These are phyloP conservation scores for Sugiyamaella floridensis DNA, from an alignment of 805 yeast species.

Conservation along the genomic window DNA sequence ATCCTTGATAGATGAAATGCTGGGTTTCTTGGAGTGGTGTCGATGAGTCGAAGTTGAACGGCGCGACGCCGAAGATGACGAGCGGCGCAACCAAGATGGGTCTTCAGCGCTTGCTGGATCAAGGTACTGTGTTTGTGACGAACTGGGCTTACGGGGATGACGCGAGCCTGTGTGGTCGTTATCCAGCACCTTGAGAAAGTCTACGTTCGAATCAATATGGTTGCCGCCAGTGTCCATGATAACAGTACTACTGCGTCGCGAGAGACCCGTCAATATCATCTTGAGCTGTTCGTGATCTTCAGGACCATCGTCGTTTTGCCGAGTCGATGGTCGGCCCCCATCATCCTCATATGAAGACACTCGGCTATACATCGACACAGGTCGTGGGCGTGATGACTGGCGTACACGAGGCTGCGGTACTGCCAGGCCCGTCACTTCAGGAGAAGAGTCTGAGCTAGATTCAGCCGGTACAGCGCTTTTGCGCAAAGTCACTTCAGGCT, in stretches of 20 bases:
- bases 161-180: conserved; percentile 16
- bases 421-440: background rate
- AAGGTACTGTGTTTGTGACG: background rate
- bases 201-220: conserved; percentile 31
- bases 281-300: conserved; percentile 26
- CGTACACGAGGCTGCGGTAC: background rate
- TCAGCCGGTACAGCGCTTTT: background rate
- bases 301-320: background rate
- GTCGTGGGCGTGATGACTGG: background rate
- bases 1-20: conserved; percentile 18
- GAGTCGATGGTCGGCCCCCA: background rate
- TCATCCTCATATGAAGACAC: background rate
- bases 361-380: conserved; percentile 6
- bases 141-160: conserved; percentile 10
- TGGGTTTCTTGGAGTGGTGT: conserved; percentile 16
- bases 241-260: conserved; percentile 29
- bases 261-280: conserved; percentile 30
- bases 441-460: background rate
- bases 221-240: conserved; percentile 25
- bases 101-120: background rate
- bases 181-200: conserved; percentile 30
- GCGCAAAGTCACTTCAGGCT: background rate
- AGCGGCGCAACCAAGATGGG: background rate
- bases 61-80: conserved; percentile 1
- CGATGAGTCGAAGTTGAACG: background rate